Base-by-base conservation (phyloP, 75 land plant species). In the Cunninghamia lanceolata region DNA sequence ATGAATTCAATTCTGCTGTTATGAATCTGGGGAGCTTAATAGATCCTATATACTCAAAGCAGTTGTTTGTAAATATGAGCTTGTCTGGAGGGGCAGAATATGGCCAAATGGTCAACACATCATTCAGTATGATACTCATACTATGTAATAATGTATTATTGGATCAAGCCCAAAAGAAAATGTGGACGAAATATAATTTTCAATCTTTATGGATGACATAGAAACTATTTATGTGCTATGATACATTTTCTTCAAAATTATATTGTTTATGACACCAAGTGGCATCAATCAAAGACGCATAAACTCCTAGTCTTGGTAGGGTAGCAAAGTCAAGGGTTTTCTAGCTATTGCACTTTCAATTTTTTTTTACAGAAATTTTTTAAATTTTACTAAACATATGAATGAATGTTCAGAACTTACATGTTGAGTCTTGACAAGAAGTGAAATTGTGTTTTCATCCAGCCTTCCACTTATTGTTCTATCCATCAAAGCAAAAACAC, bases 401-500 rank as follows among this genome's bases (percentile, higher is more conserved):
- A 83, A 9, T 43, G 1, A 45, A 56, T 42, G 75, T 36, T 76
- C 30, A 63, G 73, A 66, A 87, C 89, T 85, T 89, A 95, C 96
- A 89, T 91, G 84, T 13, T 94, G 84, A 66, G 95, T 94, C 87
- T 91, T 92, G 40, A 94, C 93, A 84, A 95, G 92, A 90, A 95
- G 94, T 43, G 94, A 93, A 78, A 95, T 88, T 34, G 95, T 95
- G 87, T 92, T 91, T 84, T 84, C 84, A 83, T 93, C 95, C 73
- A 95, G 86, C 85, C 92, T 95, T 84, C 91, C 86, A 83, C 95
- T 94, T 87, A 93, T 90, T 82, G 95, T 90, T 87, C 96, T 95
- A 89, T 86, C 36, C 53, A 84, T 34, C 32, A 81, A 71, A 75
- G 19, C 35, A 28, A 84, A 35, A 70, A 68, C 17, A 85, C 39